Base-by-base conservation (phyloP, 1,284 basidiomycete genomes). In the Phlebopus sp. region DNA sequence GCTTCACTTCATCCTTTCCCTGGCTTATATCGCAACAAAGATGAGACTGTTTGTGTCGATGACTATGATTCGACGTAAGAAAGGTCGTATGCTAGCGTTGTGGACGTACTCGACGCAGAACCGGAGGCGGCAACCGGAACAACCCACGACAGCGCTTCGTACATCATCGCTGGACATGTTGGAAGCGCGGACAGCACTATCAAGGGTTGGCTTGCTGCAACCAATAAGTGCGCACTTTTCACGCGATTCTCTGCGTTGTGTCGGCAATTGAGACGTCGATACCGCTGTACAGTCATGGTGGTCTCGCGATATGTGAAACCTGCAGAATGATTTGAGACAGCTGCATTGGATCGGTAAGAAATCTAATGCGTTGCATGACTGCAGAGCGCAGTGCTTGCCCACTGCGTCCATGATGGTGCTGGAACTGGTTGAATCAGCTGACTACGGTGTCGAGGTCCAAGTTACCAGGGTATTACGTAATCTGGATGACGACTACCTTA, bases 101-200 rank as follows among this genome's bases (percentile, higher is more conserved):
- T 39, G 18, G 48, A 63, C 64, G 54, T 69, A 88, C 86, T 73
- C 64, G 41, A 76, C 75, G 60, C 87, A 90, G 62, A 82, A 88
- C 4, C 77, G 71, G 34, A 69, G 68, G 5, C 69, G 60, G 59
- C 87, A 89, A n/a, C 69, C 57, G 3, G 68, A 49, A 58, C 86
- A 86, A 14, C 70, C 57, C 2, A 71, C 68, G 39, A 43, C 34
- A 4, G 32, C 25, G n/a, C 39, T 44, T 7, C 13, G 42, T 34
- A 58, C 63, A n/a, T 63, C 62, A 25, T 68, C 66, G 10, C 46
- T 54, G 2, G 56, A 36, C 25, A 56, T 57, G 7, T 63, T 51
- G 21, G 55, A 58, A 31, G 68, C 66, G 7, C 69, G 51, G 25
- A 67, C 50, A 17, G 58, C 65, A 2, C 59, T 69, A 48, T 73